Conservation (phyloP, 371 early-diverging fungal species). For the Rhizopus stolonifer region DNA sequence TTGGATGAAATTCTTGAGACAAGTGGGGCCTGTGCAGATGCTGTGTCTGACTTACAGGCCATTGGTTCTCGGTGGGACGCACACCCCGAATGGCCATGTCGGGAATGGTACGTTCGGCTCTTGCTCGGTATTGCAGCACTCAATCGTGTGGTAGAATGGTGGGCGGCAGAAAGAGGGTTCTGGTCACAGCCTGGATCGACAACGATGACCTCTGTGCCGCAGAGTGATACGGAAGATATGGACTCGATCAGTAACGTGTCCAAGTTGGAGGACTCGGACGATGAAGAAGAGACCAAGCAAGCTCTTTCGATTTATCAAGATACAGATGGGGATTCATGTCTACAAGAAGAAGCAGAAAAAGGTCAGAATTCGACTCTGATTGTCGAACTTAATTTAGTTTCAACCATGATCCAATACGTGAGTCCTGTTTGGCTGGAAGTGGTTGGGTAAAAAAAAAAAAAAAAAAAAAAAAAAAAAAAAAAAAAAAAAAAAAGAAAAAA, state of each 20-base stretch:
- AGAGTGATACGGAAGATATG: constrained; percentile 24
- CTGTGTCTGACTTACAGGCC: constrained; percentile 47
- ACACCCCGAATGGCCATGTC: constrained; percentile 61
- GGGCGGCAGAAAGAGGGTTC: constrained; percentile 57
- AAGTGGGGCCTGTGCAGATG: constrained; percentile 47
- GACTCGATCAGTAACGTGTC: constrained; percentile 27
- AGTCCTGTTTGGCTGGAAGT: constrained; percentile 64
- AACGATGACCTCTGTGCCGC: constrained; percentile 11
- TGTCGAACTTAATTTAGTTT: constrained; percentile 57
- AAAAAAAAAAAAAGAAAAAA: too few species aligned
- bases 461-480: too few species aligned
- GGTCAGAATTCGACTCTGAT: constrained; percentile 62
- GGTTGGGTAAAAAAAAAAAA: constrained; percentile 53
- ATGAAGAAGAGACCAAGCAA: constrained; percentile 19
- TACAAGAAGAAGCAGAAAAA: constrained; percentile 50
- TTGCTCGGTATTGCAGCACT: constrained; percentile 58
- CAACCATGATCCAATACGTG: constrained; percentile 50
- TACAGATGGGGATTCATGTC: constrained; percentile 9
- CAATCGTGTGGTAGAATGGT: constrained; percentile 64
- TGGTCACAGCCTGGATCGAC: constrained; percentile 26
- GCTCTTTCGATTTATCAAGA: too few species aligned
- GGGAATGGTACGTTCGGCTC: constrained; percentile 56
- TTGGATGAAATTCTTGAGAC: constrained; percentile 53
- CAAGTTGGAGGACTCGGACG: constrained; percentile 22
- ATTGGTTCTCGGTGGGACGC: constrained; percentile 55